Conservation (phyloP, 179 eudicot genomes). For the Beta corolliflora region DNA sequence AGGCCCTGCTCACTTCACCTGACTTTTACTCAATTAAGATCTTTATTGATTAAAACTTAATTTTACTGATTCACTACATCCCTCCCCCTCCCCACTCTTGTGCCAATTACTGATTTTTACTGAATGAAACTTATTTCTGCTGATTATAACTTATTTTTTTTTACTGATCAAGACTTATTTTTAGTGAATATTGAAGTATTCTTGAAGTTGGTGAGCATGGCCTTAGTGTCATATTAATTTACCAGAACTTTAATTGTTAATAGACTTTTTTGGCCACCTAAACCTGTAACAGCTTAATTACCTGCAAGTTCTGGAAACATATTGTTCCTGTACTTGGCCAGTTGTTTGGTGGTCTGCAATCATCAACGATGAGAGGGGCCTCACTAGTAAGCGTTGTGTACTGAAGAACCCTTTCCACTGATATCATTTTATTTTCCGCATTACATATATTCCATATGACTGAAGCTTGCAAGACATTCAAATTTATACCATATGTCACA, state of each 20-base stretch:
- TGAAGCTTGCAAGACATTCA: conserved; percentile 78
- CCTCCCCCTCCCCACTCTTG: too few species aligned
- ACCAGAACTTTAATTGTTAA: background rate
- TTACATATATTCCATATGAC: conserved; percentile 90
- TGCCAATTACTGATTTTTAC: too few species aligned
- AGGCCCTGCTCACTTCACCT: too few species aligned
- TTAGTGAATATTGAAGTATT: too few species aligned
- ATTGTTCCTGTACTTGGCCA: conserved; percentile 90
- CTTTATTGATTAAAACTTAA: too few species aligned
- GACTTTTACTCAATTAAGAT: too few species aligned
- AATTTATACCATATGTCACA: conserved; percentile 84
- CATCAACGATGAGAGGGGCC: conserved; percentile 70
- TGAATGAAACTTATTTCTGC: too few species aligned
- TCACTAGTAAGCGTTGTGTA: conserved; percentile 79
- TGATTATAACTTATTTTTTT: too few species aligned
- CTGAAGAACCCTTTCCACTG: conserved; percentile 90
- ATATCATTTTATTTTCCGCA: conserved; percentile 91
- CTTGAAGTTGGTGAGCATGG: too few species aligned
- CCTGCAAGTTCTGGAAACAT: conserved; percentile 73
- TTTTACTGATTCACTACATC: too few species aligned
- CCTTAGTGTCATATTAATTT: background rate
- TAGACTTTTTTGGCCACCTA: background rate
- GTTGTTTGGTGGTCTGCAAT: conserved; percentile 58
- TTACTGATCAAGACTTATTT: too few species aligned
- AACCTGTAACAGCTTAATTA: conserved; percentile 24